Base-by-base conservation (phyloP, 2,329 filamentous ascomycete genomes). In the Aureobasidium sp. region DNA sequence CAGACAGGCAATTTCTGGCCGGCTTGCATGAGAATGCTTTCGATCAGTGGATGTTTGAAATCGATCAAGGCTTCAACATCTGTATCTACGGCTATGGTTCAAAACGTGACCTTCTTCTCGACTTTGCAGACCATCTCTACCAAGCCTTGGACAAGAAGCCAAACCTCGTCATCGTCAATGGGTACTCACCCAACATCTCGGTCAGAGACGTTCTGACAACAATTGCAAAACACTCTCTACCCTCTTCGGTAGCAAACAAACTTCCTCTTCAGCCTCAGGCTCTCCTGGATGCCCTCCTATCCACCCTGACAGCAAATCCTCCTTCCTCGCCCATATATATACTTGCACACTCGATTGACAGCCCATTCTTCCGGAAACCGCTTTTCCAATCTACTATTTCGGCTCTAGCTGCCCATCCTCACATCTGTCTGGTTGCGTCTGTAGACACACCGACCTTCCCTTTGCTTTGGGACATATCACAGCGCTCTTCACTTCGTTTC, bases 21-120 rank as follows among this genome's bases (percentile, higher is more conserved):
- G 82, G 85, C 7, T 76, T 96, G 27, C 93, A 97, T 71, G 79
- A 85, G 48, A 85, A 88, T 64, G 91, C 89, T 0, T 97, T 96
- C 72, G 83, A 87, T 1, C 94, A 97, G 72, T 99, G 94, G 94
- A 77, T 82, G 0, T 97, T 97, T 72, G 94, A 99, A 77, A 82
- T 97, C 16, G 81, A 85, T 5, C 85, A 96, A 72, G 86, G 86
- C 27, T 97, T 96, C 78, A 91, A 90, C 69, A 79, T 97, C 57
- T 96, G 94, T 71, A 77, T 97, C 0, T 97, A 95, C 72, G 94
- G 94, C 34, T 96, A 91, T 72, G 94, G 94, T 0, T 96, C 91
- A 2, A 99, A 99, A 74, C 82, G 89, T 37, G 76, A 79, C 3
- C 82, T 97, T 1, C 79, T 93, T 10, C 84, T 87, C 63, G 80